Conservation (phyloP, 2,329 filamentous ascomycete genomes). For the Leptographium wingfieldii region DNA sequence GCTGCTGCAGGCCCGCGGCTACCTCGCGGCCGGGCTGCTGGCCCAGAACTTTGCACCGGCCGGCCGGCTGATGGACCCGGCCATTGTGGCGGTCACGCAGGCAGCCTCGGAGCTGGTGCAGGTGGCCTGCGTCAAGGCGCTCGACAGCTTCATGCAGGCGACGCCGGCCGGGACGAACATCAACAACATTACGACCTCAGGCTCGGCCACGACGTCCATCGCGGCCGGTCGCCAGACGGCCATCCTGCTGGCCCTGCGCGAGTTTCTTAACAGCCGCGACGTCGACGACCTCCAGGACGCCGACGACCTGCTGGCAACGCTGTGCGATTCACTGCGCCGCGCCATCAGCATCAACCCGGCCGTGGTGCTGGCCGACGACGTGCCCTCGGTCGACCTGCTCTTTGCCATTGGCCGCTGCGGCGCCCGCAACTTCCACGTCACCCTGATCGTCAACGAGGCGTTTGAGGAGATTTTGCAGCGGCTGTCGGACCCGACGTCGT, state of each 20-base stretch:
- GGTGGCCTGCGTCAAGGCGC: conserved; percentile 33
- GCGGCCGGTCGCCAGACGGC: conserved; percentile 42
- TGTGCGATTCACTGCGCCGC: conserved; percentile 75
- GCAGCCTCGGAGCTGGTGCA: conserved; percentile 35
- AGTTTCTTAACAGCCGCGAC: conserved; percentile 71
- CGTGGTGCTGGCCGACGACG: conserved; percentile 58
- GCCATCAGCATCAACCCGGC: conserved; percentile 69
- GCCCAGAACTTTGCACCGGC: conserved; percentile 56
- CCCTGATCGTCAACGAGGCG: conserved; percentile 73
- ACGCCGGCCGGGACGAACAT: not conserved
- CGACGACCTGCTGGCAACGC: conserved; percentile 81
- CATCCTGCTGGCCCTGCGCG: conserved; percentile 49
- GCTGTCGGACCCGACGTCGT: conserved; percentile 56
- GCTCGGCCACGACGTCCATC: not conserved
- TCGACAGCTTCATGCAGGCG: conserved; percentile 52
- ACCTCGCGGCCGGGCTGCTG: conserved; percentile 71
- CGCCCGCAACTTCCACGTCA: conserved; percentile 81
- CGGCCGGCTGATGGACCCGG: conserved; percentile 53
- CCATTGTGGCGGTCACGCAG: conserved; percentile 60
- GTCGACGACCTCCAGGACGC: conserved; percentile 73
- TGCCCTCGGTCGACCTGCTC: conserved; percentile 66
- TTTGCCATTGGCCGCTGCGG: conserved; percentile 84
- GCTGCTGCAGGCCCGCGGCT: conserved; percentile 76
- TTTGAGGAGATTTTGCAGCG: conserved; percentile 76
- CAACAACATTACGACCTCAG: not conserved